phyloP scores from a whole-genome alignment of 2,329 filamentous ascomycete species.

The Amphichorda felina region DNA sequence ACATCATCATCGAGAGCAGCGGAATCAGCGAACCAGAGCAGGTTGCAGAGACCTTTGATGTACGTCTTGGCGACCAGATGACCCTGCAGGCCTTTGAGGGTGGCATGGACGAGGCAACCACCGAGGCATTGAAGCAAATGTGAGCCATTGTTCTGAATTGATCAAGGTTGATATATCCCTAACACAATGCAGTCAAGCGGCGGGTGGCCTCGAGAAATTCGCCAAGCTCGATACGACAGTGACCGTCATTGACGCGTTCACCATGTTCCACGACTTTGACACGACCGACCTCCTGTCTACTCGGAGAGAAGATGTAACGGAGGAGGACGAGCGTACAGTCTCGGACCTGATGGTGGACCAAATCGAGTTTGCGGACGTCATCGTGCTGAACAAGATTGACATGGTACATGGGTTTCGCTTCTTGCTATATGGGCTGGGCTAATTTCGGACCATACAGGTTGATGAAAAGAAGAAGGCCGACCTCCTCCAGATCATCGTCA shows the following conservation, averaged over 20 bases:
- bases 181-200: slow-evolving; percentile 24
- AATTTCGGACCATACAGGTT: slow-evolving; percentile 14
- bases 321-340: slow-evolving; percentile 62
- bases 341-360: slow-evolving; percentile 68
- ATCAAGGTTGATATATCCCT: rapidly evolving
- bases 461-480: slow-evolving; percentile 26
- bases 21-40: slow-evolving; percentile 65
- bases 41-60: slow-evolving; percentile 61
- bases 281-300: slow-evolving; percentile 56
- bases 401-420: slow-evolving; percentile 27
- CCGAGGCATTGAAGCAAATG: slow-evolving; percentile 23
- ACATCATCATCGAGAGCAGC: slow-evolving; percentile 60
- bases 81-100: slow-evolving; percentile 17
- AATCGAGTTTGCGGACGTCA: slow-evolving; percentile 65
- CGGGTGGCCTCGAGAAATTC: slow-evolving; percentile 54
- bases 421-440: not conserved
- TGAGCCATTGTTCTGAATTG: slow-evolving; percentile 8
- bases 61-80: slow-evolving; percentile 37
- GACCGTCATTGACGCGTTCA: slow-evolving; percentile 63
- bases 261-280: slow-evolving; percentile 60
- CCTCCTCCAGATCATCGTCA: slow-evolving; percentile 40
- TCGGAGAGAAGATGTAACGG: slow-evolving; percentile 46
- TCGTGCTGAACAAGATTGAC: slow-evolving; percentile 61
- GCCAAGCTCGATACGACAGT: slow-evolving; percentile 59
- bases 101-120: slow-evolving; percentile 20